Evolutionary conservation across 192 early-diverging fungal species (phyloP).

Genomic region (Paraglomus brasilianum): DNA sequence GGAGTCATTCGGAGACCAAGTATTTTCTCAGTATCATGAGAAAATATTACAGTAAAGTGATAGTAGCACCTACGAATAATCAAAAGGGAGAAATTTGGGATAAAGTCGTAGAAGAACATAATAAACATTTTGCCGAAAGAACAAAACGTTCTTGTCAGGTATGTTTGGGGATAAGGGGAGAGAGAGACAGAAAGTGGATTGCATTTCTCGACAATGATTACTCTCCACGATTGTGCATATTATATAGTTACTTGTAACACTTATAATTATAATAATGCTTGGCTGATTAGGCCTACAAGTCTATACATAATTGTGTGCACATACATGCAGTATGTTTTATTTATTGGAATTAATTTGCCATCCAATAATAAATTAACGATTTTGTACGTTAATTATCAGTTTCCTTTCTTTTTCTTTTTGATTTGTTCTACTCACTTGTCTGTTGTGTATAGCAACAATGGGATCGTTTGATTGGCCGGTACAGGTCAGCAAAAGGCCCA

Average conservation of each 20-base stretch:
- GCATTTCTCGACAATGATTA: too few species aligned
- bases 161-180: background rate
- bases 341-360: too few species aligned
- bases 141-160: slow-evolving; percentile 18
- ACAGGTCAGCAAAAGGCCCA: slow-evolving; percentile 2
- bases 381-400: too few species aligned
- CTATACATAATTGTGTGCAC: too few species aligned
- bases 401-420: background rate
- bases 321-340: too few species aligned
- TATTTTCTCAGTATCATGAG: slow-evolving; percentile 8
- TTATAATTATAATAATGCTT: too few species aligned
- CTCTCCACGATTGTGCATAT: too few species aligned
- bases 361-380: too few species aligned
- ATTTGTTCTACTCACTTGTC: background rate
- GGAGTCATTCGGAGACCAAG: slow-evolving; percentile 10
- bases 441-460: slow-evolving; percentile 7
- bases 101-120: slow-evolving; percentile 16
- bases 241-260: too few species aligned
- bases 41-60: background rate
- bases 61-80: background rate
- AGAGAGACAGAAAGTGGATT: background rate
- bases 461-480: slow-evolving; percentile 5
- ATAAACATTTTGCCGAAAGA: background rate
- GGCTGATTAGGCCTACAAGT: too few species aligned
- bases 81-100: slow-evolving; percentile 17